Evolutionary conservation across 1,284 basidiomycete genomes (phyloP).

Genomic region (Cryptococcus hybrid): DNA sequence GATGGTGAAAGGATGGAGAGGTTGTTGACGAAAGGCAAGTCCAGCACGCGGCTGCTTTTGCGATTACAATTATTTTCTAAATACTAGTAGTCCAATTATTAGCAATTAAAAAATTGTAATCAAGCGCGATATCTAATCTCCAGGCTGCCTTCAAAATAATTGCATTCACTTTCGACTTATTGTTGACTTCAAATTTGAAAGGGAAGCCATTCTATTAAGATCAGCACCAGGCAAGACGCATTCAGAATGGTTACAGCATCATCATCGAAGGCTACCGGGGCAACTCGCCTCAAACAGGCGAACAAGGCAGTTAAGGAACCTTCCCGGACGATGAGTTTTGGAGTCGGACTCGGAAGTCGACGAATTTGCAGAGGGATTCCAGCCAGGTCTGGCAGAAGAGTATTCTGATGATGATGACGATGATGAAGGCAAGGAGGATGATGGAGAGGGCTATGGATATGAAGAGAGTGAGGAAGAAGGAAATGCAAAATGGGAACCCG

Average conservation of each 20-base stretch:
- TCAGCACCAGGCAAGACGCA: not conserved
- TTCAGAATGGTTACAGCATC: conserved; percentile 8
- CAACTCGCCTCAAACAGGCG: not conserved
- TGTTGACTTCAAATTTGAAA: no score
- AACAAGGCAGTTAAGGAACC: not conserved
- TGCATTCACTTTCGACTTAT: no score
- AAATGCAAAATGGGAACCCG: conserved; percentile 40
- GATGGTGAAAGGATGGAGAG: not conserved
- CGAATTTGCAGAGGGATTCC: conserved; percentile 44
- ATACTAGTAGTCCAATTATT: not conserved
- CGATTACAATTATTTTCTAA: not conserved
- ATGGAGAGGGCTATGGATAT: conserved; percentile 52
- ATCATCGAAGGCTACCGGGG: not conserved
- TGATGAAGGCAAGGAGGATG: conserved; percentile 46
- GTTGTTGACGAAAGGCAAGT: no score
- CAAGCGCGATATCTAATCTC: not conserved
- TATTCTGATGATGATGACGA: conserved; percentile 13
- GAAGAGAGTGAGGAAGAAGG: conserved; percentile 30
- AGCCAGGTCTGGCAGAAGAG: conserved; percentile 10
- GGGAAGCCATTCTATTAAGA: no score
- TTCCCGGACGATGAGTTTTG: conserved; percentile 32
- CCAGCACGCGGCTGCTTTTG: not conserved
- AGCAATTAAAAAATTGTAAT: conserved; percentile 2
- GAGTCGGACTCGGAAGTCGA: conserved; percentile 45
- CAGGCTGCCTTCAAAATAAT: not conserved